phyloP scores from a whole-genome alignment of 1,139 yeast genomes.

The Tardiomyces digboiensis region DNA sequence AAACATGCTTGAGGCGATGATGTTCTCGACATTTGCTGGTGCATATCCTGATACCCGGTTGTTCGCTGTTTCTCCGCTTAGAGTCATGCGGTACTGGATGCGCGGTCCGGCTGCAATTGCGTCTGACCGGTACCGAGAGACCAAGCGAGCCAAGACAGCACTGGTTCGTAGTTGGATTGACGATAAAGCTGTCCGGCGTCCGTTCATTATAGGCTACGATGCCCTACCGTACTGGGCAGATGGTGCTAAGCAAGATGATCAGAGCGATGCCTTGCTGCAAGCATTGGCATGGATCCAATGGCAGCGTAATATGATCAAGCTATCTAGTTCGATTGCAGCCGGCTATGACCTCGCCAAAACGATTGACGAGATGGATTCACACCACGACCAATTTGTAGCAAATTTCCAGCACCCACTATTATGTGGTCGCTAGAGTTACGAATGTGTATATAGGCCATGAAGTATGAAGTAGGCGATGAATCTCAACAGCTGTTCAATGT shows the following conservation, averaged over 20 bases:
- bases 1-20: constrained; percentile 43
- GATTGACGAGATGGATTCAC: neutral
- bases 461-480: too few species aligned
- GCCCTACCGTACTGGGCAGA: neutral
- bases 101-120: constrained; percentile 13
- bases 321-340: neutral
- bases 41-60: constrained; percentile 7
- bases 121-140: constrained; percentile 8
- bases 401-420: too few species aligned
- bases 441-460: too few species aligned
- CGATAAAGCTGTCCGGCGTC: constrained; percentile 5
- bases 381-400: too few species aligned
- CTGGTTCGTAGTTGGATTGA: constrained; percentile 3
- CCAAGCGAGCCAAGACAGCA: constrained; percentile 10
- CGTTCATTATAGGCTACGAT: constrained; percentile 3
- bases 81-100: constrained; percentile 22
- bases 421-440: too few species aligned
- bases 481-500: too few species aligned
- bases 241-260: constrained; percentile 46
- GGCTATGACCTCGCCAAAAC: neutral
- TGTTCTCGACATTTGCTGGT: constrained; percentile 29
- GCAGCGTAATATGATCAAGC: constrained; percentile 20
- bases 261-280: constrained; percentile 51
- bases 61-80: constrained; percentile 20
- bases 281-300: constrained; percentile 44